Percentiles rank a stretch among this genome's conserved stretches.
Evolutionary conservation across 129 eudicot species (phyloP).

Genomic region (Flaveria ramosissima): DNA sequence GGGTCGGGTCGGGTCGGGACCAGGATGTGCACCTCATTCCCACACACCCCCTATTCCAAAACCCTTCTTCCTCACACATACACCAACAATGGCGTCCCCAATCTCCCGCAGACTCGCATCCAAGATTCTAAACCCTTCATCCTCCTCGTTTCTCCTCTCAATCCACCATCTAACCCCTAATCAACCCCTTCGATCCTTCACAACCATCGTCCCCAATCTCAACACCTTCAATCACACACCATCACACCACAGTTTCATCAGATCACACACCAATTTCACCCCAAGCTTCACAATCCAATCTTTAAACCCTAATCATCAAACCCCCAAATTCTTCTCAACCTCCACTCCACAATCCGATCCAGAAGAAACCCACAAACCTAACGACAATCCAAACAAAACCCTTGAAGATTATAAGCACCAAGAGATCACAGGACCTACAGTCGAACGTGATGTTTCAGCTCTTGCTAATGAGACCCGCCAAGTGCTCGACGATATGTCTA

Average conservation of each 20-base stretch:
- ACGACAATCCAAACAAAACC: conserved; percentile 38
- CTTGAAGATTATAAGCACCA: conserved; percentile 68
- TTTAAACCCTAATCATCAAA: neutral
- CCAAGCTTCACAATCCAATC: neutral
- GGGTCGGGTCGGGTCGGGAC: too few relatives aligned
- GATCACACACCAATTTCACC: conserved; percentile 31
- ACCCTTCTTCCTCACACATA: conserved; percentile 6
- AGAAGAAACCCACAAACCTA: conserved; percentile 40
- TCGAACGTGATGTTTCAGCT: conserved; percentile 70
- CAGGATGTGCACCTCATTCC: neutral
- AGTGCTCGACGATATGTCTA: conserved; percentile 61
- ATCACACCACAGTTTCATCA: conserved; percentile 18
- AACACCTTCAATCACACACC: conserved; percentile 29
- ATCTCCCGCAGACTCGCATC: conserved; percentile 56
- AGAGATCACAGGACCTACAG: conserved; percentile 88
- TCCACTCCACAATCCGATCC: conserved; percentile 29
- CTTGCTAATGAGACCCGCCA: conserved; percentile 75
- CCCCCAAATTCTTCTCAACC: conserved; percentile 52
- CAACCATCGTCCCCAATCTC: conserved; percentile 7
- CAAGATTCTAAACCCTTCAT: conserved; percentile 37
- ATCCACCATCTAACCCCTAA: conserved; percentile 29
- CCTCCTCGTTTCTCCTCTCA: conserved; percentile 33
- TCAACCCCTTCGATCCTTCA: conserved; percentile 19
- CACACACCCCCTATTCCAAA: neutral
- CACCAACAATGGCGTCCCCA: conserved; percentile 46